A percentile compares a stretch with the other conserved stretches of the same genome.
Evolutionary conservation across 495 filamentous ascomycete species (phyloP).

Genomic region (Rhizodiscina lignyota): DNA sequence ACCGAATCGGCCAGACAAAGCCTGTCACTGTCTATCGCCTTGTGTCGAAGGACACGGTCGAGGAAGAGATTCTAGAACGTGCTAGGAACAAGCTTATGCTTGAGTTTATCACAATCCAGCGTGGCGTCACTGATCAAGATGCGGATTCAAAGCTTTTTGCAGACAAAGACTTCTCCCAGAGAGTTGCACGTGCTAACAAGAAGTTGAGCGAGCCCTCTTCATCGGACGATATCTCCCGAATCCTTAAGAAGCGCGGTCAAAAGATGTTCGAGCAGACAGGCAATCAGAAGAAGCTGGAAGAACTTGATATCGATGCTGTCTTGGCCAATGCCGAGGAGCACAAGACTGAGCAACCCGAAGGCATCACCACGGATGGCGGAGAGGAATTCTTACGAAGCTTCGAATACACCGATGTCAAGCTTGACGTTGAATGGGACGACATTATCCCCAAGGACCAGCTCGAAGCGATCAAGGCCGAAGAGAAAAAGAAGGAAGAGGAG

Average conservation of each 20-base stretch:
- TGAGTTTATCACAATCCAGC: slow-evolving; percentile 95
- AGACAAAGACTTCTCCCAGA: slow-evolving; percentile 52
- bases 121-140: slow-evolving; percentile 74
- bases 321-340: slow-evolving; percentile 92
- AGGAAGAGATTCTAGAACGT: slow-evolving; percentile 91
- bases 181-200: slow-evolving; percentile 36
- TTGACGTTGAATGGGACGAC: slow-evolving; percentile 89
- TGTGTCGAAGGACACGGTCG: slow-evolving; percentile 93
- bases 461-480: slow-evolving; percentile 72
- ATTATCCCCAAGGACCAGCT: slow-evolving; percentile 93
- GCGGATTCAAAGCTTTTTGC: background rate
- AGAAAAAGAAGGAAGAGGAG: slow-evolving; percentile 68
- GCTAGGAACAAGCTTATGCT: slow-evolving; percentile 95
- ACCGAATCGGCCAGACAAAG: slow-evolving; percentile 90
- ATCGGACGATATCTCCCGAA: slow-evolving; percentile 79
- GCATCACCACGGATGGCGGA: slow-evolving; percentile 78
- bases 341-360: slow-evolving; percentile 77
- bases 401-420: slow-evolving; percentile 83
- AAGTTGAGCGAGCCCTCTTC: slow-evolving; percentile 56
- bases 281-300: slow-evolving; percentile 90
- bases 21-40: slow-evolving; percentile 91
- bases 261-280: slow-evolving; percentile 95
- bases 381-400: slow-evolving; percentile 85
- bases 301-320: slow-evolving; percentile 96
- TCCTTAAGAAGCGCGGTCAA: slow-evolving; percentile 82